phyloP scores from a whole-genome alignment of 164 flowering plant genomes.

The Liriodendron chinense region DNA sequence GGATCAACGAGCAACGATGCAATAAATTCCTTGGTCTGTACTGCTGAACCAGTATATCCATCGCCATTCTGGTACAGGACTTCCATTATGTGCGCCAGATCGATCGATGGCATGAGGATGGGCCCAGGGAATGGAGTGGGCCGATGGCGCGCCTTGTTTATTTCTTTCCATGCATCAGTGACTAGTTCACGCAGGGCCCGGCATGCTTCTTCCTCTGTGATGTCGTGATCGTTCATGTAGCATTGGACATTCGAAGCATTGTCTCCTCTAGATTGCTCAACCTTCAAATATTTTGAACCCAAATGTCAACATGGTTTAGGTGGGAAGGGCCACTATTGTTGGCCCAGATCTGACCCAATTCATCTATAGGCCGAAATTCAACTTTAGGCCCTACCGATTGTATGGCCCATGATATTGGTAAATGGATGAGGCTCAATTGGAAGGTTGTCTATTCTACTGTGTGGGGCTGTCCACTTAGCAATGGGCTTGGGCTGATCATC shows the following conservation, averaged over 20 bases:
- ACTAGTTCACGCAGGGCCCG: neutral
- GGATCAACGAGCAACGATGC: neutral
- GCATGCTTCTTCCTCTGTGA: neutral
- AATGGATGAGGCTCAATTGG: no score
- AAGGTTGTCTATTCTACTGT: no score
- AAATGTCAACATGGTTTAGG: neutral
- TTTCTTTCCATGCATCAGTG: neutral
- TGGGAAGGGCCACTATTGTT: no score
- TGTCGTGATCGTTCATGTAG: neutral
- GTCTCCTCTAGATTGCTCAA: constrained; percentile 2
- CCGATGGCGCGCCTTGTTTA: neutral
- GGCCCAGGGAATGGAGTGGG: neutral
- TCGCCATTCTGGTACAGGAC: constrained; percentile 1
- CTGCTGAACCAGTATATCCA: neutral
- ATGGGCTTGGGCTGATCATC: no score
- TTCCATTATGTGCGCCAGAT: neutral
- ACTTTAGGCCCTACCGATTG: no score
- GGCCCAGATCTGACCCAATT: no score
- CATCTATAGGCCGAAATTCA: no score
- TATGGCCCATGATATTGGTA: no score
- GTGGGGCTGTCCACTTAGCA: no score
- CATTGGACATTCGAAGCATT: neutral
- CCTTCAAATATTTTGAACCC: neutral
- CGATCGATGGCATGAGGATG: neutral
- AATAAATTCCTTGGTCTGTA: neutral